Evolutionary conservation across 805 yeast genomes (phyloP).

Genomic region (Tetrapisispora namnaoensis): DNA sequence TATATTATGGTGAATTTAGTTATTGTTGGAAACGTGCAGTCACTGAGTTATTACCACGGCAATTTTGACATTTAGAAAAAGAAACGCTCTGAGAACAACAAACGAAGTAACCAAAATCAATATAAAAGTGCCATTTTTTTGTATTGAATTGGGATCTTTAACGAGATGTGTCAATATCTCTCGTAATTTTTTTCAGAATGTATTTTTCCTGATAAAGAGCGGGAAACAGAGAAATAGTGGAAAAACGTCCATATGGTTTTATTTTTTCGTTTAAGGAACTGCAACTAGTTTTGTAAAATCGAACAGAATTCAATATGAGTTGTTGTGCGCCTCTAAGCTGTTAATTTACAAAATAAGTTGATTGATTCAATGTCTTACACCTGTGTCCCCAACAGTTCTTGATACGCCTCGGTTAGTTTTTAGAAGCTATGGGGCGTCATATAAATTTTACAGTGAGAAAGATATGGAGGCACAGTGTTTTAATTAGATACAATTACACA

Average conservation of each 20-base stretch:
- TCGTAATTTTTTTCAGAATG: background rate
- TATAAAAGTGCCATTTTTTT: background rate
- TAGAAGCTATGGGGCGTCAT: background rate
- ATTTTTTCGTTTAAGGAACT: background rate
- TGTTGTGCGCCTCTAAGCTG: too few relatives aligned
- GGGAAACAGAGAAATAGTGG: too few relatives aligned
- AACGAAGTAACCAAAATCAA: too few relatives aligned
- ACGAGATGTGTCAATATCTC: conserved; percentile 1
- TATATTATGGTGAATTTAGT: too few relatives aligned
- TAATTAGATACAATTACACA: background rate
- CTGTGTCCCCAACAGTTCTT: background rate
- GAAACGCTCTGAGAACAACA: too few relatives aligned
- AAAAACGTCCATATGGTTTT: background rate
- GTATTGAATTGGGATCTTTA: background rate
- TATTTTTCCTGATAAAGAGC: background rate
- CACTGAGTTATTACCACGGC: too few relatives aligned
- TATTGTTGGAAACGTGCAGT: too few relatives aligned
- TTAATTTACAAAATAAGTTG: too few relatives aligned
- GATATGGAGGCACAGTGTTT: background rate
- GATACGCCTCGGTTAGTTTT: background rate
- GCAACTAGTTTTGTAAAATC: too few relatives aligned
- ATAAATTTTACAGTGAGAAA: background rate
- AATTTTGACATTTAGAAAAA: too few relatives aligned
- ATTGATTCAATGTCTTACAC: background rate
- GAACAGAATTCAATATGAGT: too few relatives aligned